Evolutionary conservation across 306 rosid species (phyloP), one percentile per base, ranked within the genome.

Genomic region (Rosa rugosa): DNA sequence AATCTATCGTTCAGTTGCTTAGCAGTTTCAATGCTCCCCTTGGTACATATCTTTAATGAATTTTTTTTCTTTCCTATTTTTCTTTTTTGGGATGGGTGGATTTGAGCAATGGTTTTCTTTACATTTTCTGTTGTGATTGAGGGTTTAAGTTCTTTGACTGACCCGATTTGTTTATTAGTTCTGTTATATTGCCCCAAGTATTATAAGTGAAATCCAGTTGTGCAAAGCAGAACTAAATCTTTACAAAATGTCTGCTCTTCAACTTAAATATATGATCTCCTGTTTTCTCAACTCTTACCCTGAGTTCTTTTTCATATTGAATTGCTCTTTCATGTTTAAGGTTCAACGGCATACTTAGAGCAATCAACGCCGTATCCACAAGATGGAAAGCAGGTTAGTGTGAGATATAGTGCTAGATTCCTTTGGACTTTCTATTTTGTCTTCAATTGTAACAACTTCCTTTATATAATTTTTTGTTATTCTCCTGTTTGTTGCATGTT

Each of bases 341-440:
- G 97, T 78, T 92, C 97, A 70, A 84, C 73, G 10, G 98, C 92
- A 42, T 94, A 88, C 74, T 80, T 94, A 76, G 98, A 94, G 89
- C 97, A 94, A 75, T 90, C 98, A 17, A 73, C 53, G 63, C 96
- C 97, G 60, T 92, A 12, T 87, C 98, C 98, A 50, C 80, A 88
- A 80, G 98, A 94, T 80, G 98, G 98, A 69, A 94, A 94, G 85
- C 98, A 87, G 97, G 98, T 94, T 84, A 34, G 84, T 63, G 42
- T 60, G 59, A 51, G 57, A 49, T 70, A 50, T 46, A 57, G 46
- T 64, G 25, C 36, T 72, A 64, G 12, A 7, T 72, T 22, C 62
- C 57, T 68, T 67, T 44, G 20, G 47, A 67, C 34, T 73, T 63
- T 70, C 36, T 31, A 31, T 31, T 31, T 31, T 31, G 36, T 31